Evolutionary conservation across 139 green algal genomes (phyloP), one percentile per base, ranked within the genome.

Genomic region (Ostreobium quekettii): DNA sequence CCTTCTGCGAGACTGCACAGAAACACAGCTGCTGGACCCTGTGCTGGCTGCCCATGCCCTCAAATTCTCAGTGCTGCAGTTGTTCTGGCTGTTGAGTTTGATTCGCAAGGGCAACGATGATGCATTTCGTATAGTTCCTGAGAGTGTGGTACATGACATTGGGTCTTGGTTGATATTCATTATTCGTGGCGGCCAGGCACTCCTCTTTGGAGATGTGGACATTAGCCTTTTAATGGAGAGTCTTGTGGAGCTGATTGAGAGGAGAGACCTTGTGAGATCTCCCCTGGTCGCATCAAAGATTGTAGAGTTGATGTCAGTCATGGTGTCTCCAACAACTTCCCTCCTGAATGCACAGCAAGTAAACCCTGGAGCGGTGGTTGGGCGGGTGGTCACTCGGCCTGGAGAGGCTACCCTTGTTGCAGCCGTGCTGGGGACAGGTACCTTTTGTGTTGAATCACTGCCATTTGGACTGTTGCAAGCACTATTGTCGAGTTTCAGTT

Each of bases 391-490:
- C 15, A 53, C 42, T 11, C 42, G 70, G 3, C 57, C 80, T 60
- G 86, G 82, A 1, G 85, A 92, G 68, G 47, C 67, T 2, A 80
- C 85, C 1, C 73, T 92, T n/a, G 82, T 91, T 36, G 81, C 80
- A 0, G 77, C 79, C 2, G 85, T 92, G 66, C 73, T 91, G 49
- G 78, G 78, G 57, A 83, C 81, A 4, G 76, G 42, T 53, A 1
- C 71, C 74, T 2, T 74, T 67, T 0, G 66, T 65, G 3, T 65
- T 73, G 59, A 56, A 64, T 58, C 15, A 19, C 42, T 11, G 11
- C 42, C 11, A 11, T 11, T 26, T 11, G 42, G 42, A 19, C 42
- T 53, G 42, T 53, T 11, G 42, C n/a, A n/a, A n/a, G n/a, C n/a
- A n/a, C n/a, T n/a, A n/a, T n/a, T n/a, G n/a, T n/a, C n/a, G n/a